Conservation (phyloP, 1,284 basidiomycete species). For the Thelephora terrestris region DNA sequence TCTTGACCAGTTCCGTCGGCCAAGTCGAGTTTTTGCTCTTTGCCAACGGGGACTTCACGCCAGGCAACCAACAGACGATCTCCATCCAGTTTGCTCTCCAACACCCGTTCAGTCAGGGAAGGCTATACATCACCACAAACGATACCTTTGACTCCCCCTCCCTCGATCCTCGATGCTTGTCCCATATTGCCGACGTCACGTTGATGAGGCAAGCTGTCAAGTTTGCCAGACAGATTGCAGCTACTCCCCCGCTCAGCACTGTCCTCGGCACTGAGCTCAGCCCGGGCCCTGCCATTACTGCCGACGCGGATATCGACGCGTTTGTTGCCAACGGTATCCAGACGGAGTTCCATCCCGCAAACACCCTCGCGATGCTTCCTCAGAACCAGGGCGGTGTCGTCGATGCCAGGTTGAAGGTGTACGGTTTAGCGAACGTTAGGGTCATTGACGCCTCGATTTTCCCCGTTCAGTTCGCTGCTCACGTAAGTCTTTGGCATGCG, state of each 20-base stretch:
- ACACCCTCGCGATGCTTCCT: slow-evolving; percentile 58
- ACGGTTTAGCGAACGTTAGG: slow-evolving; percentile 47
- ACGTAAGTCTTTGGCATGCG: slow-evolving; percentile 26
- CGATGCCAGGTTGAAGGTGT: slow-evolving; percentile 49
- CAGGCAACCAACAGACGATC: slow-evolving; percentile 28
- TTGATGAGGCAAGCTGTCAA: slow-evolving; percentile 50
- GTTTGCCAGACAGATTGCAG: slow-evolving; percentile 35
- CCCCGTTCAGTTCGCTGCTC: slow-evolving; percentile 41
- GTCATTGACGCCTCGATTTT: slow-evolving; percentile 46
- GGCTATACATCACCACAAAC: slow-evolving; percentile 35
- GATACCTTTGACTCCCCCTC: slow-evolving; percentile 43
- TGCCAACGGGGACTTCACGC: slow-evolving; percentile 34
- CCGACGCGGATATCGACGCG: slow-evolving; percentile 36
- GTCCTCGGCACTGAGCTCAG: slow-evolving; percentile 26
- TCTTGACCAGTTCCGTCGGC: slow-evolving; percentile 35
- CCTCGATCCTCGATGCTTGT: slow-evolving; percentile 57
- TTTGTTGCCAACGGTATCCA: slow-evolving; percentile 32
- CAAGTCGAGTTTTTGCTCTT: slow-evolving; percentile 56
- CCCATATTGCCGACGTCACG: slow-evolving; percentile 35
- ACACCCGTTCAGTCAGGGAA: slow-evolving; percentile 43
- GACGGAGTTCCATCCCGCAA: slow-evolving; percentile 47
- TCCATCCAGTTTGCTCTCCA: slow-evolving; percentile 59
- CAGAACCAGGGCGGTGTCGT: slow-evolving; percentile 54
- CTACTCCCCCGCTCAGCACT: slow-evolving; percentile 28
- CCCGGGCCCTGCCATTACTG: slow-evolving; percentile 29